Base-by-base conservation (phyloP, 2,329 filamentous ascomycete species). In the Paraphoma sp. region DNA sequence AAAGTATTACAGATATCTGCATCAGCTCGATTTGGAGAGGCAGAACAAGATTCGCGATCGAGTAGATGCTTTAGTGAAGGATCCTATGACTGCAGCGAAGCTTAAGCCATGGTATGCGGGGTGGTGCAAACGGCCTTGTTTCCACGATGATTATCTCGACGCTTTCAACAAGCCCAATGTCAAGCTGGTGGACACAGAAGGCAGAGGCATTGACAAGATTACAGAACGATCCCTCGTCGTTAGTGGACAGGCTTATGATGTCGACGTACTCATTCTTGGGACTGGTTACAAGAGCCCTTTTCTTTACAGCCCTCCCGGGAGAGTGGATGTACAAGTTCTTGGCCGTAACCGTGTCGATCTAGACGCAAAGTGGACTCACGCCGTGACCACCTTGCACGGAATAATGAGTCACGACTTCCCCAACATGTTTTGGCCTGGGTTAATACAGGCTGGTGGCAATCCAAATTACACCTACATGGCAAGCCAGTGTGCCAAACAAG, bases 61-160 rank as follows among this genome's bases (percentile, higher is more conserved):
- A 2, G 76, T 82, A 6, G 80, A 82, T n/a, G 63, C 75, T 0
- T 70, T 83, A n/a, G 85, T 89, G n/a, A 71, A 81, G 38, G 81
- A 88, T 61, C 70, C 72, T 10, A 71, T 69, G 1, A 84, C 81
- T 0, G 86, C 86, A 0, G 78, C 79, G 29, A 78, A 72, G 2
- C 78, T 89, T 6, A 84, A 86, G 65, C 77, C 85, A 0, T 87
- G 84, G 83, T 89, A 89, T 65, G 81, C 83, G 0, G 73, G 74
- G 0, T 87, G 83, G 81, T 89, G 87, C 77, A 89, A 89, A 70
- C 81, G 87, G 0, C 86, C 87, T 0, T 82, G 78, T 41, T 89
- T 88, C 72, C 84, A 85, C 71, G 84, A 89, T 63, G 79, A 82
- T 5, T 89, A 87, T 63, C 79, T 89, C 0, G 66, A 78, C 2